Conservation (phyloP, 495 filamentous ascomycete species). For the Trypethelium eluteriae region DNA sequence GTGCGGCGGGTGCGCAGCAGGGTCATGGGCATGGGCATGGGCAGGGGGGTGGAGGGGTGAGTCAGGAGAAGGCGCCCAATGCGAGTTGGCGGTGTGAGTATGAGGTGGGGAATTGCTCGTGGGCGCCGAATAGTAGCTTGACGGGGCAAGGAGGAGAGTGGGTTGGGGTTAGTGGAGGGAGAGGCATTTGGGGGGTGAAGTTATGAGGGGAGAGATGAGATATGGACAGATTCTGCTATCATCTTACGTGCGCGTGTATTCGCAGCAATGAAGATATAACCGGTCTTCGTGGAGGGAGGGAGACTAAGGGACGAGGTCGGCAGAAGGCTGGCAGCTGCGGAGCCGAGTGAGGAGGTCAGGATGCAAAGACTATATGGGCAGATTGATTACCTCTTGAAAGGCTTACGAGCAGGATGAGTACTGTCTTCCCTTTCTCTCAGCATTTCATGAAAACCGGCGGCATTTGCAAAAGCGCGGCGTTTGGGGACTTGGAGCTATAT, state of each 20-base stretch:
- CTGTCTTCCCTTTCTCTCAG: neutral
- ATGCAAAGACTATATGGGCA: too few relatives aligned
- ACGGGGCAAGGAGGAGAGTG: slow-evolving; percentile 78
- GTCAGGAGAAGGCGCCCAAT: slow-evolving; percentile 50
- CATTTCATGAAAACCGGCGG: neutral
- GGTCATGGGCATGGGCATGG: neutral
- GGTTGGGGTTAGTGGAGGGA: slow-evolving; percentile 85
- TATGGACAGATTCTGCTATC: neutral
- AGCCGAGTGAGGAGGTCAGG: too few relatives aligned
- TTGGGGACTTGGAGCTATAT: neutral
- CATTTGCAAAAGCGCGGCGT: slow-evolving; percentile 9
- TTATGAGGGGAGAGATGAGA: slow-evolving; percentile 40
- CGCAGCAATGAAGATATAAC: neutral
- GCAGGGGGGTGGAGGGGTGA: slow-evolving; percentile 32
- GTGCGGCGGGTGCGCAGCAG: slow-evolving; percentile 10
- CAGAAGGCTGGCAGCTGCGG: neutral
- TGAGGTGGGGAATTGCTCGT: slow-evolving; percentile 90
- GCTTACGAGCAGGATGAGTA: neutral
- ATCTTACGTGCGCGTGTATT: neutral
- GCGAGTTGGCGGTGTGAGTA: slow-evolving; percentile 93
- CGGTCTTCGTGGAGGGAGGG: too few relatives aligned
- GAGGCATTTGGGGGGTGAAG: slow-evolving; percentile 84
- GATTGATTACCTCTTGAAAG: too few relatives aligned
- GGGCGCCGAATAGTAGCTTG: slow-evolving; percentile 72
- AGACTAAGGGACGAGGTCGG: neutral